Conservation (phyloP, 2,329 filamentous ascomycete genomes). For the Nemania diffusa region DNA sequence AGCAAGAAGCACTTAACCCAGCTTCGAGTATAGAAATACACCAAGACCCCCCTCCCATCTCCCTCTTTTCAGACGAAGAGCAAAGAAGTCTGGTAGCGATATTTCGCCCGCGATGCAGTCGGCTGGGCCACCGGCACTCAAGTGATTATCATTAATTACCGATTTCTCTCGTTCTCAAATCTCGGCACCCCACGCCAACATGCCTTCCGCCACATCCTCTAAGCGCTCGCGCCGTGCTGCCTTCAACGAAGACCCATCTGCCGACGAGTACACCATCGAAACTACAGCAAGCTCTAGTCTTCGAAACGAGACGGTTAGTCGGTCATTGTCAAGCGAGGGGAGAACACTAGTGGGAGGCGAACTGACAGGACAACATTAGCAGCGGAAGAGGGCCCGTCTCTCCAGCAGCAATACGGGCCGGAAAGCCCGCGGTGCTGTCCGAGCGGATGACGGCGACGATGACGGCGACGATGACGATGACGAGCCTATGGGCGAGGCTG, state of each 20-base stretch:
- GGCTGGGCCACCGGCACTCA: constrained; percentile 7
- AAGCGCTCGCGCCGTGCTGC: constrained; percentile 58
- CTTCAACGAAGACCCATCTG: constrained; percentile 48
- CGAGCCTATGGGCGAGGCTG: constrained; percentile 43
- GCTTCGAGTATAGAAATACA: background rate
- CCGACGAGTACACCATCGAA: constrained; percentile 52
- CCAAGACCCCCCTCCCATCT: background rate
- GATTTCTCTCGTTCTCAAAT: background rate
- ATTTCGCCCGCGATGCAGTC: constrained; percentile 27
- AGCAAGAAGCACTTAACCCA: background rate
- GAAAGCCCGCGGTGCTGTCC: constrained; percentile 25
- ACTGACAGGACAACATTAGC: constrained; percentile 35
- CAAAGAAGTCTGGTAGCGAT: background rate
- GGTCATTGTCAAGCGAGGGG: background rate
- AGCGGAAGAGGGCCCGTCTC: constrained; percentile 55
- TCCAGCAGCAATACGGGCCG: constrained; percentile 43
- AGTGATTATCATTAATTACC: constrained; percentile 1
- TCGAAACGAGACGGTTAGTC: constrained; percentile 54
- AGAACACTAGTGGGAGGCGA: background rate
- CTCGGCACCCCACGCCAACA: constrained; percentile 27
- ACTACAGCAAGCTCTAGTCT: constrained; percentile 56
- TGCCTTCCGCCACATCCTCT: constrained; percentile 44
- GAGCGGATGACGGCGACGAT: constrained; percentile 48
- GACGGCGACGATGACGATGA: constrained; percentile 38
- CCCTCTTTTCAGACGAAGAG: background rate